phyloP scores from a whole-genome alignment of 2,329 filamentous ascomycete species.

The Verticillium klebahnii region DNA sequence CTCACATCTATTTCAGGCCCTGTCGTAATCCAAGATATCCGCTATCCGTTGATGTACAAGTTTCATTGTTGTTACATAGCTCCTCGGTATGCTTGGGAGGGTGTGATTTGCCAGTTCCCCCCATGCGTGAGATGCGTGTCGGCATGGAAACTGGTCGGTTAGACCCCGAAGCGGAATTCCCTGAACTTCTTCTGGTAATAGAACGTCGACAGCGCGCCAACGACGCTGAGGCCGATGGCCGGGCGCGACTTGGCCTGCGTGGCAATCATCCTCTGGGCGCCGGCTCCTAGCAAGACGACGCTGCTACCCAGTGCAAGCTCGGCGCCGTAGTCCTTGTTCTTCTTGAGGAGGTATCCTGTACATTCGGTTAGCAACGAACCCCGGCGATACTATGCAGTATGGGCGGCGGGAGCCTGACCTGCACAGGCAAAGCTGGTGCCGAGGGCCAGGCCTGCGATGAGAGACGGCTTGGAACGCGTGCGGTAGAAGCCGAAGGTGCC shows the following conservation, averaged over 20 bases:
- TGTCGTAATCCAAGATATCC: too few species aligned
- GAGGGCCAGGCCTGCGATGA: constrained; percentile 25
- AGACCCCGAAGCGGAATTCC: constrained; percentile 34
- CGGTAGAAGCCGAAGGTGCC: constrained; percentile 25
- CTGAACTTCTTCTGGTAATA: constrained; percentile 37
- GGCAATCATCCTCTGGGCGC: constrained; percentile 32
- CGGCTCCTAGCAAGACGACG: constrained; percentile 29
- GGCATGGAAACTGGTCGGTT: background rate
- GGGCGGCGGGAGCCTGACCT: constrained; percentile 15
- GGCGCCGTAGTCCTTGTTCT: constrained; percentile 36
- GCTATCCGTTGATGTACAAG: too few species aligned
- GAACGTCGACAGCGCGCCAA: constrained; percentile 29
- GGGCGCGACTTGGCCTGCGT: constrained; percentile 30
- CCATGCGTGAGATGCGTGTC: background rate
- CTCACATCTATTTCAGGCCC: too few species aligned
- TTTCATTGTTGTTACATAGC: too few species aligned
- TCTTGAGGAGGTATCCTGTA: constrained; percentile 33
- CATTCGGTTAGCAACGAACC: background rate
- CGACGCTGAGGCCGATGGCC: constrained; percentile 26
- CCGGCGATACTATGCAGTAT: background rate
- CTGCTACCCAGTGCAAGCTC: constrained; percentile 36
- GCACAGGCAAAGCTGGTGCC: constrained; percentile 25
- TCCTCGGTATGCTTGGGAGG: too few species aligned
- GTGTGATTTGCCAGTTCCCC: too few species aligned
- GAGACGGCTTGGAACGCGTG: constrained; percentile 24